Evolutionary conservation across 1,139 yeast species (phyloP), one percentile per base, ranked within the genome.

Genomic region (Taphrina deformans): DNA sequence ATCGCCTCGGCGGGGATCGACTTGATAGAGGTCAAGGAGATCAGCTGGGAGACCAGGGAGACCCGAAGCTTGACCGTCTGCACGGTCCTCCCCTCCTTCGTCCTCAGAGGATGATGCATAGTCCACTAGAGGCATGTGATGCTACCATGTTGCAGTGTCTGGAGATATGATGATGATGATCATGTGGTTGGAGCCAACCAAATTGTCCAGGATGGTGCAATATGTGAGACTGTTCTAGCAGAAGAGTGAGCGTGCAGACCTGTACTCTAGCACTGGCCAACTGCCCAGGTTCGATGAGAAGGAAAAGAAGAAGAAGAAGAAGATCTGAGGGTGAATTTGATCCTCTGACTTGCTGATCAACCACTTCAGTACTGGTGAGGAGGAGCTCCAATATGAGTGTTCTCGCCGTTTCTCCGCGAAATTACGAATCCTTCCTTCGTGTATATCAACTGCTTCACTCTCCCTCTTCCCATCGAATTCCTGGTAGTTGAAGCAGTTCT

Each of bases 1-100:
- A 5, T 50, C 56, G 1, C 63, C 63, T 18, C 40, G 48, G 10
- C 63, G 48, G 3, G 63, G 63, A 14, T 35, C 56, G 14, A 59
- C 63, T 24, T 35, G 58, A 18, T 53, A 53, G 5, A 53, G 46
- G 24, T 53, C 58, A n/a, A n/a, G 18, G 23, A 53, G 40, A n/a
- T 12, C 58, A 2, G 58, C 24, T 14, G 58, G 58, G 6, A 53
- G 46, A 10, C 6, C 48, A 14, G 58, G 58, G 7, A 33, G 44
- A 7, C 14, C 35, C 7, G 52, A 48, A 18, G 23, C 52, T 7
- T 48, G 1, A 2, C 33, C 35, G 16, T 6, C 26, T 16, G 50
- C 26, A n/a, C 5, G 5, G 6, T 38, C 41, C n/a, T 38, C 18
- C 16, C n/a, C 41, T 38, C 16, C 41, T 14, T n/a, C 55, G 7